These are phyloP conservation scores for Marasmius fiardii DNA, from an alignment of 1,284 basidiomycete genomes.

Conservation along the genomic window DNA sequence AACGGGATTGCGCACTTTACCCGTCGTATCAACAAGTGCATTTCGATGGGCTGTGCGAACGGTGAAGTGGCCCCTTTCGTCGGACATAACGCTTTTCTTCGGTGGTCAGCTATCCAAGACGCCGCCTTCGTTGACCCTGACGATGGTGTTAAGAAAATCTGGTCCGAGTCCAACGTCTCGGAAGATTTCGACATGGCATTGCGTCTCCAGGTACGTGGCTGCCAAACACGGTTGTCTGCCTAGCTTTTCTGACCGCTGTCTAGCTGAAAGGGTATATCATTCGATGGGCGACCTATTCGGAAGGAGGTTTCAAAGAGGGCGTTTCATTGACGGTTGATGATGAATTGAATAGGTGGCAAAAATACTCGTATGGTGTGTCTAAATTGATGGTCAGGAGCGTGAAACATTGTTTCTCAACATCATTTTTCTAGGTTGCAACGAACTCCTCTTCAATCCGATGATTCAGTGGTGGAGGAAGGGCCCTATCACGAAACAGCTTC, in stretches of 20 bases:
- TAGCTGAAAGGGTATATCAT: slow-evolving; percentile 25
- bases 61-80: slow-evolving; percentile 86
- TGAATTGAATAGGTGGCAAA: slow-evolving; percentile 82
- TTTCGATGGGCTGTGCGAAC: slow-evolving; percentile 43
- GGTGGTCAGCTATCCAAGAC: slow-evolving; percentile 84
- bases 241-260: background rate
- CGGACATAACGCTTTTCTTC: slow-evolving; percentile 85
- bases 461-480: slow-evolving; percentile 69
- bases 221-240: too few relatives aligned
- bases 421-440: slow-evolving; percentile 48
- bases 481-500: slow-evolving; percentile 76
- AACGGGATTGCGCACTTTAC: slow-evolving; percentile 84
- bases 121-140: slow-evolving; percentile 67
- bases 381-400: slow-evolving; percentile 18
- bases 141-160: slow-evolving; percentile 69
- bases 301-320: slow-evolving; percentile 81
- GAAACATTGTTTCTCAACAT: background rate
- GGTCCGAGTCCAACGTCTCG: slow-evolving; percentile 82
- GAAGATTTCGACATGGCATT: slow-evolving; percentile 80
- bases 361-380: slow-evolving; percentile 74
- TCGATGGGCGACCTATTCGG: slow-evolving; percentile 79
- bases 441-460: slow-evolving; percentile 77
- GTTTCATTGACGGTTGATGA: slow-evolving; percentile 83
- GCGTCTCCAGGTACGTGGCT: slow-evolving; percentile 52
- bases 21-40: slow-evolving; percentile 53